Evolutionary conservation across 1,284 basidiomycete species (phyloP), one percentile per base, ranked within the genome.

Genomic region (Hymenochaete sp.): DNA sequence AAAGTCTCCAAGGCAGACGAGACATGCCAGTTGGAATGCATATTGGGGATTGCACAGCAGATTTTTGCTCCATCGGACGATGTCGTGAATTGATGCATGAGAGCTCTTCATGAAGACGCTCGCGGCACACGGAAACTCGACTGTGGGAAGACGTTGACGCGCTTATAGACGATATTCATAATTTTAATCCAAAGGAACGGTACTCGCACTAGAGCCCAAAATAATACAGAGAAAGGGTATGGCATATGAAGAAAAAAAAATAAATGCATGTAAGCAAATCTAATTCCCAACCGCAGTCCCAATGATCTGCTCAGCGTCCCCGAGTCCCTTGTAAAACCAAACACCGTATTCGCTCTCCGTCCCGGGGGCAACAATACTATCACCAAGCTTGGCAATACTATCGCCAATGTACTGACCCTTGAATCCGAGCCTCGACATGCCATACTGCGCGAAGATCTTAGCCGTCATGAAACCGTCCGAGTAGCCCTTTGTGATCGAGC

Each of bases 1-100:
- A 2, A 74, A 72, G 72, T 96, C 90, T 41, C 76, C 83, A 8
- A 83, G 32, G 16, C 90, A 60, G 13, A 89, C 71, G 8, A 87
- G 61, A 8, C 62, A 53, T 4, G 81, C 79, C 25, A 90, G 62
- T 45, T 45, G 36, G 26, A 39, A 39, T 27, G 24, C 25, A 35
- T 45, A 26, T 29, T 35, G 37, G 28, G 36, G 44, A 45, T 19
- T 29, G 44, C 36, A 2, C 2, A 25, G 11, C 10, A 16, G 16
- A 4, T 14, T 7, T 31, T 4, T 1, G 10, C 25, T 13, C 36
- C 19, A 11, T 35, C 36, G 37, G 37, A 19, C 26, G 27, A 38
- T 38, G 25, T 28, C 44, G n/a, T 21, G 16, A 3, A 6, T 33
- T 16, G 16, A 10, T 28, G 13, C 10, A 5, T 19, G 24, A 32